Evolutionary conservation across 2,329 filamentous ascomycete genomes (phyloP).

Genomic region (Botrytis porri): DNA sequence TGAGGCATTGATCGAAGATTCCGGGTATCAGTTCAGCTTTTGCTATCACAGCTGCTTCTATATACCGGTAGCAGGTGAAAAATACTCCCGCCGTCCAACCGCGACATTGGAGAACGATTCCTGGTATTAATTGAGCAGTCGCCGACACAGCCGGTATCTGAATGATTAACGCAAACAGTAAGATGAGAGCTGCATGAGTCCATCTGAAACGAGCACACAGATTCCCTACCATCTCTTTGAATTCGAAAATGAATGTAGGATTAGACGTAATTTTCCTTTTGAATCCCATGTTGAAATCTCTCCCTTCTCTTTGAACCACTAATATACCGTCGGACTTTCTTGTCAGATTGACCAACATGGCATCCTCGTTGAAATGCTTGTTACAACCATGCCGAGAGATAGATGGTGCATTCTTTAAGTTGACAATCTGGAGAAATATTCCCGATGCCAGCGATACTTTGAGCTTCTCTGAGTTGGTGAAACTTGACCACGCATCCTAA

Average conservation of each 20-base stretch:
- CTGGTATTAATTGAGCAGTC: background rate
- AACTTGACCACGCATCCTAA: background rate
- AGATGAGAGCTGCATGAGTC: background rate
- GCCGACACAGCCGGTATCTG: background rate
- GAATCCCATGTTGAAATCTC: too few relatives aligned
- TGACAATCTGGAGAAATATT: background rate
- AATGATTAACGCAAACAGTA: background rate
- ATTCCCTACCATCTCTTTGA: background rate
- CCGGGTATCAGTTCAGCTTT: background rate
- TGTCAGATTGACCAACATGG: background rate
- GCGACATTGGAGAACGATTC: background rate
- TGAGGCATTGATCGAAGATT: background rate
- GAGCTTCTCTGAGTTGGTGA: background rate
- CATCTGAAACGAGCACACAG: background rate
- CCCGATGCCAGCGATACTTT: rapidly evolving
- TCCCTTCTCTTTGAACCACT: background rate
- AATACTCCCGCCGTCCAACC: background rate
- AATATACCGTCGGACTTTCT: background rate
- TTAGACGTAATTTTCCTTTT: background rate
- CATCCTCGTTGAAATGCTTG: background rate
- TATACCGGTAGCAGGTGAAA: background rate
- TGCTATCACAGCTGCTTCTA: background rate
- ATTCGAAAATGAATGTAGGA: background rate
- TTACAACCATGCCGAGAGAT: background rate
- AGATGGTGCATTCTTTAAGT: background rate